These are phyloP conservation scores for Cylindrodendrum hubeiense DNA, from an alignment of 2,329 filamentous ascomycete species.

Conservation along the genomic window DNA sequence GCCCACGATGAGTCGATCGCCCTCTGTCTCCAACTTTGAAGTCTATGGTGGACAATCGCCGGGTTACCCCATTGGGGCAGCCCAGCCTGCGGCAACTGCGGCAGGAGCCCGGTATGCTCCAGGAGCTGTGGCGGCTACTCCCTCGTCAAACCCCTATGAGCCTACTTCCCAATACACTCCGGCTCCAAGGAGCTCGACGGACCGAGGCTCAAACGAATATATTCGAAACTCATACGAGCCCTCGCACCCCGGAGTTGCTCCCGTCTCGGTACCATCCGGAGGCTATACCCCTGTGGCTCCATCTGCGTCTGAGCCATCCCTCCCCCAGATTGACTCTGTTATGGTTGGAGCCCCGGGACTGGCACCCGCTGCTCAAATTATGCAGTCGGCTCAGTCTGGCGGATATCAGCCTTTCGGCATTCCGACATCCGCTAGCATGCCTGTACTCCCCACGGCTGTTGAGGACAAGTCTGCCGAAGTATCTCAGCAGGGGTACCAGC, in stretches of 20 bases:
- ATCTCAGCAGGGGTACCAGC: conserved; percentile 55
- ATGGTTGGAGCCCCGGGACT: conserved; percentile 28
- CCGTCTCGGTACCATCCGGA: conserved; percentile 25
- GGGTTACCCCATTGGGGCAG: conserved; percentile 44
- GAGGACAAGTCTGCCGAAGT: conserved; percentile 32
- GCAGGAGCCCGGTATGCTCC: conserved; percentile 56
- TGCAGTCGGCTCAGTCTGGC: conserved; percentile 30
- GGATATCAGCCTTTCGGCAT: conserved; percentile 48
- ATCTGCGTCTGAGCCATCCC: conserved; percentile 24
- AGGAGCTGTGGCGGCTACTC: conserved; percentile 30
- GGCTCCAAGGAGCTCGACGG: conserved; percentile 43
- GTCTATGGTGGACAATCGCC: conserved; percentile 72
- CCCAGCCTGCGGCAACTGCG: conserved; percentile 50
- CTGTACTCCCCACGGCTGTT: conserved; percentile 6
- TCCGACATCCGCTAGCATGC: conserved; percentile 40
- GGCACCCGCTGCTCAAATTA: conserved; percentile 43
- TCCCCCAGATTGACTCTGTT: conserved; percentile 16
- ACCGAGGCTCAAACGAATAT: conserved; percentile 48
- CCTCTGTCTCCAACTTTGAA: conserved; percentile 79
- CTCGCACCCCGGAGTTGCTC: conserved; percentile 34
- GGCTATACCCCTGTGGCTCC: conserved; percentile 35
- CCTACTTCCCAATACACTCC: conserved; percentile 66
- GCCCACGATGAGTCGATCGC: conserved; percentile 79
- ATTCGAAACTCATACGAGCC: conserved; percentile 53
- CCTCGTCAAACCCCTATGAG: conserved; percentile 45